phyloP scores from a whole-genome alignment of 495 filamentous ascomycete genomes.

The Trichoderma orchidacearum region DNA sequence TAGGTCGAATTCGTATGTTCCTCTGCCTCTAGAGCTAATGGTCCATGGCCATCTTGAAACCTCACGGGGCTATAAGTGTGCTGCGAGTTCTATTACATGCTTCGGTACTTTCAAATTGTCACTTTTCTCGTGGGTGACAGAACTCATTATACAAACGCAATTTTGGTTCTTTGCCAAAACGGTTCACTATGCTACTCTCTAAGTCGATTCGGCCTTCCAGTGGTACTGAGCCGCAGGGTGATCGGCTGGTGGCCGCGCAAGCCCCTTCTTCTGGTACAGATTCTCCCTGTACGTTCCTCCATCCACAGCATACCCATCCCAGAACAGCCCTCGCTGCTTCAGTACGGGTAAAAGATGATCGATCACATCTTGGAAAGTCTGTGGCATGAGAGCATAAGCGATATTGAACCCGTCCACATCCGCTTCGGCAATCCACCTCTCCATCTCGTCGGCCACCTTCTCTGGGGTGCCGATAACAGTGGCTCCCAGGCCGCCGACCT shows the following conservation, averaged over 20 bases:
- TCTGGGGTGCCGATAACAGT: conserved; percentile 39
- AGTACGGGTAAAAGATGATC: conserved; percentile 29
- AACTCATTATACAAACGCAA: no score
- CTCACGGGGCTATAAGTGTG: no score
- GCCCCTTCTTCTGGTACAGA: conserved; percentile 34
- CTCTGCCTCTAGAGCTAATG: no score
- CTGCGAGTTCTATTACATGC: no score
- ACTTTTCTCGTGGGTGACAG: no score
- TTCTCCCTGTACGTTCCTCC: conserved; percentile 42
- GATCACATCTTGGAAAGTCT: conserved; percentile 30
- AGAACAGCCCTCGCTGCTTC: conserved; percentile 21
- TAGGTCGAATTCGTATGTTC: no score
- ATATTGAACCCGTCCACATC: conserved; percentile 55
- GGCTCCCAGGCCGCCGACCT: conserved; percentile 41
- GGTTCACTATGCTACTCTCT: conserved; percentile 2
- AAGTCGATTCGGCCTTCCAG: not conserved
- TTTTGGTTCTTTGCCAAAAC: no score
- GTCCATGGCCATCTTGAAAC: no score
- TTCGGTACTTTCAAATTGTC: no score
- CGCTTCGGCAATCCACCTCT: conserved; percentile 45
- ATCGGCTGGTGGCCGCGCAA: conserved; percentile 7
- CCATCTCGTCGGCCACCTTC: conserved; percentile 47
- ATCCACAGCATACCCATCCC: conserved; percentile 21
- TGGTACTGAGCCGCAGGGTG: not conserved
- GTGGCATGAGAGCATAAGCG: conserved; percentile 26